phyloP scores from a whole-genome alignment of 805 yeast species.

The Ogataea paradorogensis region DNA sequence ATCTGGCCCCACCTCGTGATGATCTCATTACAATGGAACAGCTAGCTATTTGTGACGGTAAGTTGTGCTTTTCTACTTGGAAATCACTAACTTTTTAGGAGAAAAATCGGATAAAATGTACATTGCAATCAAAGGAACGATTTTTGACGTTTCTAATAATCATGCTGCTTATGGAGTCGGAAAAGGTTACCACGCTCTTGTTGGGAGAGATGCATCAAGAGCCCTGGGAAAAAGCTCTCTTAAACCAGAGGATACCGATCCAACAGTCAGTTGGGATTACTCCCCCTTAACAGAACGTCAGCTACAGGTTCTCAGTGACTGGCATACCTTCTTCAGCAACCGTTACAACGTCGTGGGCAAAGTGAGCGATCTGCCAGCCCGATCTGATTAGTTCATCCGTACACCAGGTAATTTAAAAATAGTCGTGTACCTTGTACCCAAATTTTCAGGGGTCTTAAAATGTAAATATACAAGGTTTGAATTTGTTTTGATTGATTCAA shows the following conservation, averaged over 20 bases:
- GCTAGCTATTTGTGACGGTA: slow-evolving; percentile 40
- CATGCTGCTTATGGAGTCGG: slow-evolving; percentile 73
- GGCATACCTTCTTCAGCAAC: slow-evolving; percentile 64
- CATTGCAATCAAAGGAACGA: slow-evolving; percentile 71
- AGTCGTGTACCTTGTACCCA: not conserved
- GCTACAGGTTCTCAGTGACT: slow-evolving; percentile 60
- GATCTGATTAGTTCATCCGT: slow-evolving; percentile 1
- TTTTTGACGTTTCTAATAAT: slow-evolving; percentile 76
- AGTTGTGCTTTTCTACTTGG: slow-evolving; percentile 12
- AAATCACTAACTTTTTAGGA: slow-evolving; percentile 29
- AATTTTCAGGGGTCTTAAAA: not conserved
- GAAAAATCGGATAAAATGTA: slow-evolving; percentile 47
- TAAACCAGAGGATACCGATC: slow-evolving; percentile 48
- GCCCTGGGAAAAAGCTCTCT: slow-evolving; percentile 70
- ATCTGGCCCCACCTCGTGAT: slow-evolving; percentile 49
- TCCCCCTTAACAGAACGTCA: slow-evolving; percentile 58
- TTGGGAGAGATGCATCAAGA: slow-evolving; percentile 75
- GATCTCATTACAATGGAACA: slow-evolving; percentile 41
- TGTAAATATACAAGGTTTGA: slow-evolving; percentile 3
- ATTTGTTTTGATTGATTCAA: slow-evolving; percentile 7
- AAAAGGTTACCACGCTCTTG: slow-evolving; percentile 64
- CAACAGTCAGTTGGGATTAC: slow-evolving; percentile 44
- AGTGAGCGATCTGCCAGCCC: slow-evolving; percentile 28
- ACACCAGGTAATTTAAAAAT: slow-evolving; percentile 4
- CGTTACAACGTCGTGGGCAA: slow-evolving; percentile 47